These are phyloP conservation scores for Jasminum sambac DNA, from an alignment of 257 asterid species.

Conservation along the genomic window DNA sequence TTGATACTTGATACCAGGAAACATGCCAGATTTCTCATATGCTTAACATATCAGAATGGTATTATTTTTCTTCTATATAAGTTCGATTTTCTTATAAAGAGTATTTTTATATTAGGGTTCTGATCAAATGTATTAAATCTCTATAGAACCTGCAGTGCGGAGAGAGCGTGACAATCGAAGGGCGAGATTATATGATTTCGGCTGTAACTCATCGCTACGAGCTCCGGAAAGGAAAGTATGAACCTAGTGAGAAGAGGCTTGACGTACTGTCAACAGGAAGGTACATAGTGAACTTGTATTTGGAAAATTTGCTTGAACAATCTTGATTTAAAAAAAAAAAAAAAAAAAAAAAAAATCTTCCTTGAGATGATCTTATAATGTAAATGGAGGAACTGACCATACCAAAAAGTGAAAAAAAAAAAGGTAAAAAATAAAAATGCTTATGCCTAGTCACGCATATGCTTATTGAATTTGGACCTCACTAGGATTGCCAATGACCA, in stretches of 20 bases:
- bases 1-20: not conserved
- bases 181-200: constrained; percentile 75
- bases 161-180: constrained; percentile 86
- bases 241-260: constrained; percentile 84
- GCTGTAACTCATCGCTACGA: constrained; percentile 90
- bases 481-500: no score
- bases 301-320: constrained; percentile 70
- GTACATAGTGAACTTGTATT: constrained; percentile 78
- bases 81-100: no score
- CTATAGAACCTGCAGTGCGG: constrained; percentile 87
- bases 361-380: constrained; percentile 2
- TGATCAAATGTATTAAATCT: not conserved
- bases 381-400: constrained; percentile 14
- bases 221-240: constrained; percentile 92
- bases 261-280: constrained; percentile 90
- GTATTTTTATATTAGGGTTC: not conserved
- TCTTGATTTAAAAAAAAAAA: constrained; percentile 41
- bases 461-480: no score
- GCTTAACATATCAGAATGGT: not conserved
- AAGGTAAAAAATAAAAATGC: not conserved
- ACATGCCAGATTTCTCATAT: not conserved
- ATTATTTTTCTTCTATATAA: no score
- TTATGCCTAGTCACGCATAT: no score
- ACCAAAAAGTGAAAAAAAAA: not conserved
- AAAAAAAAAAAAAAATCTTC: not conserved